phyloP scores from a whole-genome alignment of 371 early-diverging fungal species.

The Actinomortierella ambigua region DNA sequence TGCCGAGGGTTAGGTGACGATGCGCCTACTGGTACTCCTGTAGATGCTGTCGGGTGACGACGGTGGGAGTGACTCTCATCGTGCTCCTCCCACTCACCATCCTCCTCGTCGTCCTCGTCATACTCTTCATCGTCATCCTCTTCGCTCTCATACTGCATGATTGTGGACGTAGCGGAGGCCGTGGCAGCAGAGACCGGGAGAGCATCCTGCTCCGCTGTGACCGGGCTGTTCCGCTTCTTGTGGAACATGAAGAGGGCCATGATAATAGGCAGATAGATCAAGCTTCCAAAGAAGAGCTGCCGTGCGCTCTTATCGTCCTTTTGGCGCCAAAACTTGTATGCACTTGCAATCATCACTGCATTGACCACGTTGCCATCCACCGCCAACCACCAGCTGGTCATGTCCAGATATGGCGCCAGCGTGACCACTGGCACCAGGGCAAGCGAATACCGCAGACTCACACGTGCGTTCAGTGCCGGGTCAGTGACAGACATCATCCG shows the following conservation, averaged over 20 bases:
- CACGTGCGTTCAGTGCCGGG: slow-evolving; percentile 88
- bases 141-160: slow-evolving; percentile 12
- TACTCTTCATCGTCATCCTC: slow-evolving; percentile 45
- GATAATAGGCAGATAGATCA: slow-evolving; percentile 87
- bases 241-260: slow-evolving; percentile 88
- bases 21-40: not conserved
- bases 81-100: slow-evolving; percentile 5
- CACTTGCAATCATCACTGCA: slow-evolving; percentile 68
- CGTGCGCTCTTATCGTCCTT: slow-evolving; percentile 82
- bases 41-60: too few species aligned
- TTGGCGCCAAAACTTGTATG: slow-evolving; percentile 78
- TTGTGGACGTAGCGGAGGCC: not conserved
- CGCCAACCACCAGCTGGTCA: slow-evolving; percentile 85
- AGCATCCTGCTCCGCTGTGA: slow-evolving; percentile 6
- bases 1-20: too few species aligned
- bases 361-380: slow-evolving; percentile 79
- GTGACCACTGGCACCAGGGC: slow-evolving; percentile 83
- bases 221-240: slow-evolving; percentile 55
- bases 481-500: slow-evolving; percentile 92
- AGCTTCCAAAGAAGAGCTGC: slow-evolving; percentile 89
- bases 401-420: slow-evolving; percentile 68
- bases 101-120: slow-evolving; percentile 41
- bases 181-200: not conserved
- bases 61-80: slow-evolving; percentile 8
- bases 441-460: slow-evolving; percentile 84